Percentiles rank a stretch among this genome's conserved stretches.
phyloP scores from a whole-genome alignment of 345 rosid species.

The Iberis pinnata region DNA sequence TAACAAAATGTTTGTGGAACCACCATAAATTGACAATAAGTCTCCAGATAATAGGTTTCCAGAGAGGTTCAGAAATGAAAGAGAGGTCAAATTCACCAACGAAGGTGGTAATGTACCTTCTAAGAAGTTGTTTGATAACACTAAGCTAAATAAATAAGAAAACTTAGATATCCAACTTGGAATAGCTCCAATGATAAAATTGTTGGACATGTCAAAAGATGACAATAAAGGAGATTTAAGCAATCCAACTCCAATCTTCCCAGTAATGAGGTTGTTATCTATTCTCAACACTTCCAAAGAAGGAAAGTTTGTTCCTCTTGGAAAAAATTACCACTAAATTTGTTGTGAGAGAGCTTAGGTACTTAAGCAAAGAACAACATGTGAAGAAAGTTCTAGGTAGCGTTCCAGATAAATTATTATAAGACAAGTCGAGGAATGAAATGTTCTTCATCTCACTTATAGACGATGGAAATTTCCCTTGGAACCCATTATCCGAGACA shows the following conservation, averaged over 20 bases:
- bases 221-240: background rate
- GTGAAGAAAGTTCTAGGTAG: background rate
- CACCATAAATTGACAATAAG: too few species aligned
- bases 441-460: background rate
- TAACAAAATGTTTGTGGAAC: too few species aligned
- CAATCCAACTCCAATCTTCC: slow-evolving; percentile 8
- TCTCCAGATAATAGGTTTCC: background rate
- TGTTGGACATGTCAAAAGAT: slow-evolving; percentile 8
- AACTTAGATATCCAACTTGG: slow-evolving; percentile 24
- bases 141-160: too few species aligned
- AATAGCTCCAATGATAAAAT: background rate
- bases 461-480: background rate
- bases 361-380: background rate
- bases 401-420: slow-evolving; percentile 5
- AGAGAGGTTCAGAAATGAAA: slow-evolving; percentile 9
- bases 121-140: slow-evolving; percentile 3
- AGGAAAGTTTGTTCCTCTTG: background rate
- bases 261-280: slow-evolving; percentile 1
- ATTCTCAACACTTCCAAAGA: background rate
- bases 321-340: slow-evolving; percentile 1
- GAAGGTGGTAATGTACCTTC: slow-evolving; percentile 4
- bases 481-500: background rate
- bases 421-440: background rate
- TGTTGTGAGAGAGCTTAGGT: slow-evolving; percentile 18
- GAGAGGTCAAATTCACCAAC: background rate